phyloP scores from a whole-genome alignment of 2,329 filamentous ascomycete genomes.

The Arachnomyces sp. region DNA sequence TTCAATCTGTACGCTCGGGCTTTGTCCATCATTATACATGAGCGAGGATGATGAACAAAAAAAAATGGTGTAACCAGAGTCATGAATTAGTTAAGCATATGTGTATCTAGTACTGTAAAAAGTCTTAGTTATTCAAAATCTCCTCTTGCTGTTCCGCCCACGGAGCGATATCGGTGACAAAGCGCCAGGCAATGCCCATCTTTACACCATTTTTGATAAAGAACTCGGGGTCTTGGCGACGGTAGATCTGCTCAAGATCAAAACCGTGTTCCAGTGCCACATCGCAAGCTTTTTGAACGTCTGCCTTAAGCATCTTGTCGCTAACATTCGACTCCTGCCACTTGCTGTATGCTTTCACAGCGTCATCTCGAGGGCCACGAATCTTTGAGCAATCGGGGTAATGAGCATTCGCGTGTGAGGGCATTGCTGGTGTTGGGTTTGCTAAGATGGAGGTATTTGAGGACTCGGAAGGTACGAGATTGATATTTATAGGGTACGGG shows the following conservation, averaged over 20 bases:
- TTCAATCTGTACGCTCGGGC: no score
- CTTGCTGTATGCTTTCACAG: constrained; percentile 17
- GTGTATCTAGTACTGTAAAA: no score
- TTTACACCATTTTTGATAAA: constrained; percentile 24
- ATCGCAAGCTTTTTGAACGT: constrained; percentile 19
- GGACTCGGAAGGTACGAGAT: constrained; percentile 19
- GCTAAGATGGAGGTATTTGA: neutral
- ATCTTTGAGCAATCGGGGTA: no score
- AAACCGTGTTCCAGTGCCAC: constrained; percentile 16
- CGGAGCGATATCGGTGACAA: constrained; percentile 25
- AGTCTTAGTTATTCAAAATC: no score
- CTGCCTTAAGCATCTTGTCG: constrained; percentile 14
- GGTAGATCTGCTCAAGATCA: constrained; percentile 21
- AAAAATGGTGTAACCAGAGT: no score
- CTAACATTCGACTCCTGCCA: constrained; percentile 21
- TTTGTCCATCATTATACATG: no score
- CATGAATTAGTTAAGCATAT: no score
- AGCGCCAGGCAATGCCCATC: constrained; percentile 20
- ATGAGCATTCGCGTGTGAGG: no score
- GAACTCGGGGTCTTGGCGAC: constrained; percentile 23
- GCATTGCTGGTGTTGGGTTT: no score
- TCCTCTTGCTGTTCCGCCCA: constrained; percentile 4
- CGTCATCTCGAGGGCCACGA: constrained; percentile 16
- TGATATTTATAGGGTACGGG: constrained; percentile 23
- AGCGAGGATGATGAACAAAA: no score